Evolutionary conservation across 768 basidiomycete species (phyloP).

Genomic region (Fomitopsis serialis): DNA sequence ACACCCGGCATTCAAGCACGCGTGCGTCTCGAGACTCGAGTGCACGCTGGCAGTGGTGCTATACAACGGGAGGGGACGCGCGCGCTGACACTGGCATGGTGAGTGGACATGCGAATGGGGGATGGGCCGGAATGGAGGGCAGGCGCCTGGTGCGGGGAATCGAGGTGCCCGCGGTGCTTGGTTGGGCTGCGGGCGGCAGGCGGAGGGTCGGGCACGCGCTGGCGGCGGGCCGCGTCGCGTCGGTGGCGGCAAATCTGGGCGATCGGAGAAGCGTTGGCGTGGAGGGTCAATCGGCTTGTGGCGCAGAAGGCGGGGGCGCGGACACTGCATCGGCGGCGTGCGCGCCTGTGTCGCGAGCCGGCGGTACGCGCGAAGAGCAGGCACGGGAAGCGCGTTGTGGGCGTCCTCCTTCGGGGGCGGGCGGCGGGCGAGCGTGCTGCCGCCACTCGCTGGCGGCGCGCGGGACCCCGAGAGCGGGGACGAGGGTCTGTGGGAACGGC

Average conservation of each 20-base stretch:
- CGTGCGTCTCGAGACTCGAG: neutral
- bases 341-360: neutral
- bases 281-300: constrained; percentile 13
- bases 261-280: neutral
- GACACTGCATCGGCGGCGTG: neutral
- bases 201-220: neutral
- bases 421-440: no score
- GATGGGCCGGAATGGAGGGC: neutral
- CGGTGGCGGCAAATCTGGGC: neutral
- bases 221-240: neutral
- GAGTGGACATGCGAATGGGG: neutral
- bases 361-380: neutral
- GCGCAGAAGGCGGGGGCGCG: constrained; percentile 11
- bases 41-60: neutral
- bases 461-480: neutral
- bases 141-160: neutral
- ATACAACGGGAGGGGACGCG: neutral
- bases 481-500: constrained; percentile 6
- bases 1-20: neutral
- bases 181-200: neutral
- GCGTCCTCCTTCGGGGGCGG: no score
- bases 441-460: no score
- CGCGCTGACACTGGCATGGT: neutral
- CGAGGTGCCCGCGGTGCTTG: no score
- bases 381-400: no score